Percentiles rank a stretch among this genome's conserved stretches.
phyloP scores from a whole-genome alignment of 208 protist genomes.

The Balamuthia mandrillaris region DNA sequence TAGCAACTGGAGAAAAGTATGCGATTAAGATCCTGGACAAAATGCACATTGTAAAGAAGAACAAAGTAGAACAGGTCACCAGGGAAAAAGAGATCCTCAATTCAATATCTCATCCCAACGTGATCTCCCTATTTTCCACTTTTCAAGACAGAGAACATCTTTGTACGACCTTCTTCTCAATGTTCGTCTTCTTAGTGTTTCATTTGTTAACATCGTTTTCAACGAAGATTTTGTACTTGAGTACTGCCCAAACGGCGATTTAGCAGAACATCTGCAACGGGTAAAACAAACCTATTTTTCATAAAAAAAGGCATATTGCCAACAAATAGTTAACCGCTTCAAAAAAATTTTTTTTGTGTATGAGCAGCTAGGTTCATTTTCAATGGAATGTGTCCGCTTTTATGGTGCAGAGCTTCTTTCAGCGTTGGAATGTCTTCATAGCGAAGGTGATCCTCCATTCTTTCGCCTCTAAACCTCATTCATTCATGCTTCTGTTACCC shows the following conservation, averaged over 20 bases:
- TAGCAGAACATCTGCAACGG: background rate
- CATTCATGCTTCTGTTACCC: too few relatives aligned
- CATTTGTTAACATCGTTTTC: background rate
- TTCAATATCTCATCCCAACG: background rate
- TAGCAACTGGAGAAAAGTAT: background rate
- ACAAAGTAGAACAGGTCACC: background rate
- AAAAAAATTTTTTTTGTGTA: background rate
- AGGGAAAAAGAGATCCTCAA: conserved; percentile 17
- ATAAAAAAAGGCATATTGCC: too few relatives aligned
- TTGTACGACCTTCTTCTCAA: background rate
- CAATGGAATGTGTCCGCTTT: background rate
- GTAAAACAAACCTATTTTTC: background rate
- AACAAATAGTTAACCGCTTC: too few relatives aligned
- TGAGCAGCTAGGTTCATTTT: conserved; percentile 14
- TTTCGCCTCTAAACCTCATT: too few relatives aligned
- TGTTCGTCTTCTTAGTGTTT: background rate
- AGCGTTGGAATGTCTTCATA: background rate
- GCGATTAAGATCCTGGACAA: background rate
- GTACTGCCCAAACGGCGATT: conserved; percentile 7
- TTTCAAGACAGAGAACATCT: background rate
- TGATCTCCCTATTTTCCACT: conserved; percentile 5
- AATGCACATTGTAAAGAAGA: background rate
- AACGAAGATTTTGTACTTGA: conserved; percentile 8
- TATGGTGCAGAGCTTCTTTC: background rate
- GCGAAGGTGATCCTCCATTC: background rate